phyloP scores from a whole-genome alignment of 176 grass and related monocot genomes.

The Chrysopogon serrulatus region DNA sequence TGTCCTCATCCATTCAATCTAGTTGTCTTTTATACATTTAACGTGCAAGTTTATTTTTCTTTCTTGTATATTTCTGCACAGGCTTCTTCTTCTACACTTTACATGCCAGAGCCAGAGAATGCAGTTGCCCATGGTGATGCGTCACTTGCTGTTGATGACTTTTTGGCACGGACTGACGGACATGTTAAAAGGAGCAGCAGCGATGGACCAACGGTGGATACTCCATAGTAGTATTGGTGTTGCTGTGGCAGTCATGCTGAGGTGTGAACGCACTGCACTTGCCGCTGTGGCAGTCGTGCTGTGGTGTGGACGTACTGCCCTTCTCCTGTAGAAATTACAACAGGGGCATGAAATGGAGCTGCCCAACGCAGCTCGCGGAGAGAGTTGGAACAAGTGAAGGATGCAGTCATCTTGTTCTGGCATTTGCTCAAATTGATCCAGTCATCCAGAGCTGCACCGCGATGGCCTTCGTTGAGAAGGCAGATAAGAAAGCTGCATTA shows the following conservation, averaged over 20 bases:
- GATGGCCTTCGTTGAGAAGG: not conserved
- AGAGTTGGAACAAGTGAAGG: not conserved
- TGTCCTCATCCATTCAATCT: not conserved
- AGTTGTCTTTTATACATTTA: not conserved
- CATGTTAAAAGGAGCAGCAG: constrained; percentile 18
- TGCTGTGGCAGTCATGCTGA: not conserved
- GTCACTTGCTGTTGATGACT: constrained; percentile 82
- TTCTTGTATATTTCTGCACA: constrained; percentile 24
- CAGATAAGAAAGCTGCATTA: not conserved
- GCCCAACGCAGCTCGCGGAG: not conserved
- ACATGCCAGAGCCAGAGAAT: constrained; percentile 94
- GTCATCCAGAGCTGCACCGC: not conserved
- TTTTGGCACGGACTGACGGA: constrained; percentile 60
- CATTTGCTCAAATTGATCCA: not conserved
- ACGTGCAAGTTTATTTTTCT: not conserved
- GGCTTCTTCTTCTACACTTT: constrained; percentile 65
- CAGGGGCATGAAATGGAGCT: constrained; percentile 5
- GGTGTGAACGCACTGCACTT: not conserved
- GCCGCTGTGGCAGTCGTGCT: not conserved
- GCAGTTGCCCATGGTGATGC: constrained; percentile 93
- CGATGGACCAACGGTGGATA: not conserved
- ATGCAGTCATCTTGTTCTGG: not conserved
- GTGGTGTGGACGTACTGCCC: not conserved
- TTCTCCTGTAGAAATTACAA: constrained; percentile 4
- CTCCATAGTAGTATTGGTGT: not conserved